Evolutionary conservation across 768 basidiomycete genomes (phyloP), one percentile per base, ranked within the genome.

Genomic region (Pleurotus eryngii): DNA sequence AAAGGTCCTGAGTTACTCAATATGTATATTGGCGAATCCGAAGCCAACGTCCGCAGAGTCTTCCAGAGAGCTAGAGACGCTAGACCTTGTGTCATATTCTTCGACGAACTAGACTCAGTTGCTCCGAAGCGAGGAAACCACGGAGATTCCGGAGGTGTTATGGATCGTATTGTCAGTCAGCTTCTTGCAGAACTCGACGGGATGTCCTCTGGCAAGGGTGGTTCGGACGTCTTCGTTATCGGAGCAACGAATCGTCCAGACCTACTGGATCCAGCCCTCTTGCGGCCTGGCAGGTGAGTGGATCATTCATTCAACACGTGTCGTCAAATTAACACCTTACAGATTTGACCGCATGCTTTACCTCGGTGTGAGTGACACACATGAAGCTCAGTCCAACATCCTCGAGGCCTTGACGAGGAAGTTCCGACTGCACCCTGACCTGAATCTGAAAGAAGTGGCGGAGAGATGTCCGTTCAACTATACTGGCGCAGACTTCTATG

Each of bases 11-110:
- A 98, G 66, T 74, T 98, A 38, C 82, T 97, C 50, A 96, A 96
- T 72, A 98, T 98, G 95, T 98, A 96, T 72, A 96, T 98, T 64
- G 95, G 95, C 58, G 95, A 97, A 72, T 95, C 93, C 9, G 95
- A 98, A 71, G 97, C 98, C 59, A 99, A 98, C 71, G 95, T 99
- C 40, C 84, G 97, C 12, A 79, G 87, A 14, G 86, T 98, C 1
- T 98, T 98, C 70, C 92, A 95, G 67, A 83, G 85, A 11, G 95
- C 95, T 24, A 75, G 92, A 53, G 94, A 95, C 73, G 95, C 95
- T 1, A 86, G 85, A 54, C 95, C 95, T 6, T 98, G 95, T 70
- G 89, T 97, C 46, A 90, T 98, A 49, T 98, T 98, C 71, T 97
- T 98, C 70, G 95, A 98, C 70, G 95, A 98, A 70, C 77, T 98